A percentile compares a stretch with the other conserved stretches of the same genome.
Evolutionary conservation across 805 yeast genomes (phyloP).

Genomic region (Candida loeiensis): DNA sequence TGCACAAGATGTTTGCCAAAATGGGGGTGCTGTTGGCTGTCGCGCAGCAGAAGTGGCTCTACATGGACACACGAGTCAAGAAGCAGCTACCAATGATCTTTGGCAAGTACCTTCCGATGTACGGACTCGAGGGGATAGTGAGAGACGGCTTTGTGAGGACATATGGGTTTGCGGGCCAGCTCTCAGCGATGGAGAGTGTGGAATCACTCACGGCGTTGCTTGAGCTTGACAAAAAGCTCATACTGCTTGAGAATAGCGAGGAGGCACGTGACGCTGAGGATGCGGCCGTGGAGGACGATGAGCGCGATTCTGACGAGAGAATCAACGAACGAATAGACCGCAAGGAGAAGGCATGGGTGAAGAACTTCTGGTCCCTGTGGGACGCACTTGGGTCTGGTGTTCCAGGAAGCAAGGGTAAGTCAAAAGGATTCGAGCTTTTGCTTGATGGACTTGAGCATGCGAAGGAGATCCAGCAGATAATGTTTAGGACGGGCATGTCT

Average conservation of each 20-base stretch:
- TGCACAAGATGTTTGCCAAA: slow-evolving; percentile 89
- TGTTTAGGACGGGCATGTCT: slow-evolving; percentile 87
- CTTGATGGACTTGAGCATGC: slow-evolving; percentile 78
- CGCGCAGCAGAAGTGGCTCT: slow-evolving; percentile 92
- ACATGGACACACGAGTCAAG: slow-evolving; percentile 78
- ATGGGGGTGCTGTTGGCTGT: slow-evolving; percentile 90
- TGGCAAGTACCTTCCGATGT: slow-evolving; percentile 62
- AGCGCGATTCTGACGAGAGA: slow-evolving; percentile 20
- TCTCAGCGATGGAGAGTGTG: slow-evolving; percentile 90
- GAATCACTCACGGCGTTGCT: slow-evolving; percentile 83
- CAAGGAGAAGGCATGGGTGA: slow-evolving; percentile 66
- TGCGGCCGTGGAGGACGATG: slow-evolving; percentile 15
- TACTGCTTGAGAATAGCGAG: slow-evolving; percentile 11
- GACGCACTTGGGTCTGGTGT: slow-evolving; percentile 43
- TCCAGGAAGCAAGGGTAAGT: slow-evolving; percentile 15
- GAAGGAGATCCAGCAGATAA: slow-evolving; percentile 73
- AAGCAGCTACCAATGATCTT: slow-evolving; percentile 68
- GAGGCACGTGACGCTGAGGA: slow-evolving; percentile 8
- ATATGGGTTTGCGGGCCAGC: slow-evolving; percentile 81
- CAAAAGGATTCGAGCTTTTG: slow-evolving; percentile 50
- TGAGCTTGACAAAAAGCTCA: slow-evolving; percentile 52
- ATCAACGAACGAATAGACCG: slow-evolving; percentile 27
- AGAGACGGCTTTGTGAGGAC: slow-evolving; percentile 84
- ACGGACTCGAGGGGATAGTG: slow-evolving; percentile 78
- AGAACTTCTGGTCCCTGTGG: slow-evolving; percentile 63